Percentiles rank a stretch among this genome's conserved stretches.
phyloP scores from a whole-genome alignment of 2,329 filamentous ascomycete species.

The Cladosporium phlei region DNA sequence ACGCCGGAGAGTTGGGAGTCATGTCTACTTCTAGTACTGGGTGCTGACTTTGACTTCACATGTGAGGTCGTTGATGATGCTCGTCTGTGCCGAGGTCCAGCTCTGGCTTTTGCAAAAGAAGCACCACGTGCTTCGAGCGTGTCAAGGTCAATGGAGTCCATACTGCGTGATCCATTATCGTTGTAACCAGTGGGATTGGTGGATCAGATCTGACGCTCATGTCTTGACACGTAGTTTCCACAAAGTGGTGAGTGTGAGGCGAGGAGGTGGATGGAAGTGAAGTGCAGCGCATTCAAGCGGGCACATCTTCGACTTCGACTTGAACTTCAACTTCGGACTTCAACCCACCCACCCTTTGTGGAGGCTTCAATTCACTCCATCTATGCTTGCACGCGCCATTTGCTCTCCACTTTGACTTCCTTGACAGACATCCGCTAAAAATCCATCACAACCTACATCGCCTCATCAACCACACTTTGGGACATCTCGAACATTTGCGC shows the following conservation, averaged over 20 bases:
- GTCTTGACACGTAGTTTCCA: too few relatives aligned
- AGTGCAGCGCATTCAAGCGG: too few relatives aligned
- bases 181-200: too few relatives aligned
- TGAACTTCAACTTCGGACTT: too few relatives aligned
- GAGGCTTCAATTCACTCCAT: slow-evolving; percentile 1
- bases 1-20: background rate
- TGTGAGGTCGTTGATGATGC: background rate
- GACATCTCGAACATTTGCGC: background rate
- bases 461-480: background rate
- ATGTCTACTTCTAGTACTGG: too few relatives aligned
- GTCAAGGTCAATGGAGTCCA: background rate
- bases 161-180: too few relatives aligned
- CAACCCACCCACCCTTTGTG: background rate
- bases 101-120: background rate
- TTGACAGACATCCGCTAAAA: background rate
- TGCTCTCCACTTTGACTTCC: background rate
- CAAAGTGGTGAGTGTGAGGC: too few relatives aligned
- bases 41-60: slow-evolving; percentile 2
- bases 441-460: background rate
- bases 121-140: slow-evolving; percentile 6
- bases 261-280: too few relatives aligned
- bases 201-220: too few relatives aligned
- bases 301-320: too few relatives aligned
- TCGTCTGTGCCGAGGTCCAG: slow-evolving; percentile 1
- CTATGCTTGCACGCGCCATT: background rate